phyloP scores from a whole-genome alignment of 345 rosid genomes.

The Rhizophora mangle region DNA sequence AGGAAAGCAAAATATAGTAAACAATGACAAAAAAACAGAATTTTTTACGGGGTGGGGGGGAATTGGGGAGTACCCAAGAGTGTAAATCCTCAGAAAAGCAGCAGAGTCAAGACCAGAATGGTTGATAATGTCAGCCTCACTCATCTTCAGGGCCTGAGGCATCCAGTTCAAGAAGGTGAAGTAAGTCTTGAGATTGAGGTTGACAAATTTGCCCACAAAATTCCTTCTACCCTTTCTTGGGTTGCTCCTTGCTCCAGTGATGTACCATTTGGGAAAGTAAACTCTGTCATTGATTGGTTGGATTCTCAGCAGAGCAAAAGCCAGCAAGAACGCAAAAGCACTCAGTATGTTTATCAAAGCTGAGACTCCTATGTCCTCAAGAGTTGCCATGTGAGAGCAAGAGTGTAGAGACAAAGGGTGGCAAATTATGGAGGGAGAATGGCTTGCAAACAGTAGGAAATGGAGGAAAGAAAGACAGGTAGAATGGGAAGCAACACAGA shows the following conservation, averaged over 20 bases:
- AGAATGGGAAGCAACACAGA: background rate
- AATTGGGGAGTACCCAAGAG: slow-evolving; percentile 59
- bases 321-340: slow-evolving; percentile 75
- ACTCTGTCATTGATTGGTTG: slow-evolving; percentile 94
- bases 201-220: slow-evolving; percentile 73
- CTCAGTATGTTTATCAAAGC: slow-evolving; percentile 68
- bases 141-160: slow-evolving; percentile 95
- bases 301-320: slow-evolving; percentile 81
- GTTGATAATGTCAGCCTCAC: slow-evolving; percentile 64
- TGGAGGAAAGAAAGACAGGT: background rate
- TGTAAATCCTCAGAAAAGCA: slow-evolving; percentile 78
- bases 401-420: background rate
- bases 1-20: background rate
- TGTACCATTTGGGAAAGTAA: slow-evolving; percentile 88
- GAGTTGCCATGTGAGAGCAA: slow-evolving; percentile 62
- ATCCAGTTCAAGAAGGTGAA: slow-evolving; percentile 93
- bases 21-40: slow-evolving; percentile 6
- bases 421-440: background rate
- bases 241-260: slow-evolving; percentile 59
- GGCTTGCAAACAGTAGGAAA: background rate
- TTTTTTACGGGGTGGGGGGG: background rate
- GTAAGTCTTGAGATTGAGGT: slow-evolving; percentile 68
- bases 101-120: slow-evolving; percentile 99
- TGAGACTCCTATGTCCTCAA: slow-evolving; percentile 80
- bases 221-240: slow-evolving; percentile 57